phyloP scores from a whole-genome alignment of 202 grass and related monocot genomes.

The Zizania palustris region DNA sequence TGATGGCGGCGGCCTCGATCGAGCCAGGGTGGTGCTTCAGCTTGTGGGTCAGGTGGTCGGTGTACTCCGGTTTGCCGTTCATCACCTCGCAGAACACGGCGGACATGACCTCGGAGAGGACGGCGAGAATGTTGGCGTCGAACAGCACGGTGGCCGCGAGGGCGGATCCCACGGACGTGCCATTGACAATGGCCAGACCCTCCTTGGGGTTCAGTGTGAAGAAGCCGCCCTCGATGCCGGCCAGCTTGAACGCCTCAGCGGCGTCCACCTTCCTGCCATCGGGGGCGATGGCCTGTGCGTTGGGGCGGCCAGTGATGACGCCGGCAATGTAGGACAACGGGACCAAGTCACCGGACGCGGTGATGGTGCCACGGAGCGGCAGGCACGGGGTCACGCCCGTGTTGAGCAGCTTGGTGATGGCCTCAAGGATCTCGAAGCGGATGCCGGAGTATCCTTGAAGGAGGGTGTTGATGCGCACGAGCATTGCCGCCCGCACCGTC shows the following conservation, averaged over 20 bases:
- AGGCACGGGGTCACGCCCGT: constrained; percentile 73
- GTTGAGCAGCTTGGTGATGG: constrained; percentile 71
- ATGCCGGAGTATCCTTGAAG: constrained; percentile 80
- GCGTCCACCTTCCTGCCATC: constrained; percentile 72
- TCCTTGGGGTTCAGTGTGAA: constrained; percentile 95
- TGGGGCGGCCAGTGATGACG: constrained; percentile 75
- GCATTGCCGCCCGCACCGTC: constrained; percentile 59
- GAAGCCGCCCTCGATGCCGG: constrained; percentile 79
- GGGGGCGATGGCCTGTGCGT: constrained; percentile 53
- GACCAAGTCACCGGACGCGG: constrained; percentile 76
- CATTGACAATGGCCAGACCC: constrained; percentile 83
- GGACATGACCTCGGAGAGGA: constrained; percentile 67
- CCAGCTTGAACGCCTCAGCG: constrained; percentile 74
- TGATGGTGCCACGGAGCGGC: constrained; percentile 85
- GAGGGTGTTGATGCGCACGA: constrained; percentile 80
- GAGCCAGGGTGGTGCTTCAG: constrained; percentile 86
- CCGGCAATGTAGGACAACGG: constrained; percentile 88
- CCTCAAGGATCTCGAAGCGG: constrained; percentile 86
- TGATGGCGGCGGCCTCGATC: constrained; percentile 83
- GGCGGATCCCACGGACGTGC: constrained; percentile 81
- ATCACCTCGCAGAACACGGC: constrained; percentile 87
- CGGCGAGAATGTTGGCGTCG: constrained; percentile 69
- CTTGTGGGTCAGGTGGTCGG: constrained; percentile 84
- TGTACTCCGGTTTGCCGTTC: constrained; percentile 81
- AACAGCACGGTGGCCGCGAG: constrained; percentile 75